Percentiles rank a stretch among this genome's conserved stretches.
Evolutionary conservation across 805 yeast genomes (phyloP).

Genomic region (Yarrowia deformans): DNA sequence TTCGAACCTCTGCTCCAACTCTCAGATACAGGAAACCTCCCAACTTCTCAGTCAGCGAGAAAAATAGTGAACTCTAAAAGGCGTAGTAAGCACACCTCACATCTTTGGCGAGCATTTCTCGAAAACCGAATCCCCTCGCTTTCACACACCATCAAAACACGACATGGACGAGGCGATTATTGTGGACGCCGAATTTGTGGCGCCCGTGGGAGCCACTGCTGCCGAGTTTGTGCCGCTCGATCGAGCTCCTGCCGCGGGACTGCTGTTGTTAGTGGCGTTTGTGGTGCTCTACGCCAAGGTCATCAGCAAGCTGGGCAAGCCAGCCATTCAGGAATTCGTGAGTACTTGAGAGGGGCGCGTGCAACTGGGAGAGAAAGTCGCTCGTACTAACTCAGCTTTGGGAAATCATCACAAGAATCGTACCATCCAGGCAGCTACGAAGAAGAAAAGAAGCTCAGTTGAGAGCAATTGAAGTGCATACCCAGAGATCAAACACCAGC

Average conservation of each 20-base stretch:
- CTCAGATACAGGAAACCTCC: slow-evolving; percentile 9
- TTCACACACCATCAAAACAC: background rate
- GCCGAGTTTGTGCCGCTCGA: slow-evolving; percentile 7
- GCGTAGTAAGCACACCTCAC: slow-evolving; percentile 5
- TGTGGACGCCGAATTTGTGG: slow-evolving; percentile 14
- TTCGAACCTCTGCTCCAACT: slow-evolving; percentile 25
- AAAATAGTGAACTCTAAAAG: slow-evolving; percentile 9
- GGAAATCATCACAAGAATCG: slow-evolving; percentile 51
- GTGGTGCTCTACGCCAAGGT: slow-evolving; percentile 53
- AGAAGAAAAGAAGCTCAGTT: slow-evolving; percentile 51
- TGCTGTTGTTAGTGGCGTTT: slow-evolving; percentile 48
- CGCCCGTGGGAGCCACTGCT: slow-evolving; percentile 2
- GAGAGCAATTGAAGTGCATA: slow-evolving; percentile 58
- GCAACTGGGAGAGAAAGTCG: too few relatives aligned
- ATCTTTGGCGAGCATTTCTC: background rate
- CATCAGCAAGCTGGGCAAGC: slow-evolving; percentile 52
- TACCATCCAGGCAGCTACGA: slow-evolving; percentile 51
- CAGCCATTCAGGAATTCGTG: slow-evolving; percentile 45
- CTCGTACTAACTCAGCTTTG: slow-evolving; percentile 48
- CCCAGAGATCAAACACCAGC: slow-evolving; percentile 65
- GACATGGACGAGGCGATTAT: slow-evolving; percentile 21
- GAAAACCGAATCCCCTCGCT: background rate
- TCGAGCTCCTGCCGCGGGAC: background rate
- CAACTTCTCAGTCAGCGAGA: slow-evolving; percentile 18
- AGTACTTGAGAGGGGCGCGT: slow-evolving; percentile 41